Evolutionary conservation across 805 yeast genomes (phyloP).

Genomic region (Candida maris): DNA sequence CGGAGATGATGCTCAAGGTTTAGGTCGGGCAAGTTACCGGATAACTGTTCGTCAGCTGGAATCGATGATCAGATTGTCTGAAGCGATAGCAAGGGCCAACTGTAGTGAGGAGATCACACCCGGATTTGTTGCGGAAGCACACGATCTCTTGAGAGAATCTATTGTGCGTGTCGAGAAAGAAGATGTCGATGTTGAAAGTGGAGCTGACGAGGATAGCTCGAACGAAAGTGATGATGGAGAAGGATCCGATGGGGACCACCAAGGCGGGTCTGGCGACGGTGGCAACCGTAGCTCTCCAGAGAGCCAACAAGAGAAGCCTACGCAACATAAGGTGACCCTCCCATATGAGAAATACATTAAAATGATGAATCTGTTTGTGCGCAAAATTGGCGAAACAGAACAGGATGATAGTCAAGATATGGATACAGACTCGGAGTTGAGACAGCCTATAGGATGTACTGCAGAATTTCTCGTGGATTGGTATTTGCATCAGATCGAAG

Average conservation of each 20-base stretch:
- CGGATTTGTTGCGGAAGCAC: constrained; percentile 88
- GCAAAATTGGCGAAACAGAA: constrained; percentile 37
- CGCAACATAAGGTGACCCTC: constrained; percentile 45
- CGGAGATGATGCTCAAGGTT: constrained; percentile 86
- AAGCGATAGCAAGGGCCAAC: constrained; percentile 96
- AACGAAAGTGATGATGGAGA: constrained; percentile 34
- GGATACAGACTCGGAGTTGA: constrained; percentile 27
- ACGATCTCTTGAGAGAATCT: constrained; percentile 81
- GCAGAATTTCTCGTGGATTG: constrained; percentile 71
- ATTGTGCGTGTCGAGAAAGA: constrained; percentile 93
- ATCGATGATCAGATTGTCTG: constrained; percentile 87
- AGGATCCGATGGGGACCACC: constrained; percentile 18
- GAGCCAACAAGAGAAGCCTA: constrained; percentile 6
- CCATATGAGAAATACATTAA: constrained; percentile 83
- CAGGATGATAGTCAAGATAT: constrained; percentile 13
- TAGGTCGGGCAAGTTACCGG: constrained; percentile 80
- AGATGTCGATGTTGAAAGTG: constrained; percentile 84
- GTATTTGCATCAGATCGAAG: constrained; percentile 74
- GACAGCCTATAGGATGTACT: constrained; percentile 53
- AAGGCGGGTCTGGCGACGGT: constrained; percentile 8
- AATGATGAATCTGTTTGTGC: constrained; percentile 77
- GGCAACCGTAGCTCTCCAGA: background rate
- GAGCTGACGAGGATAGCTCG: constrained; percentile 32
- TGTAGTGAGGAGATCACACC: constrained; percentile 87
- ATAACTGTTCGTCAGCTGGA: constrained; percentile 97